These are phyloP conservation scores for Emergomyces africanus DNA, from an alignment of 2,329 filamentous ascomycete genomes.

Conservation along the genomic window DNA sequence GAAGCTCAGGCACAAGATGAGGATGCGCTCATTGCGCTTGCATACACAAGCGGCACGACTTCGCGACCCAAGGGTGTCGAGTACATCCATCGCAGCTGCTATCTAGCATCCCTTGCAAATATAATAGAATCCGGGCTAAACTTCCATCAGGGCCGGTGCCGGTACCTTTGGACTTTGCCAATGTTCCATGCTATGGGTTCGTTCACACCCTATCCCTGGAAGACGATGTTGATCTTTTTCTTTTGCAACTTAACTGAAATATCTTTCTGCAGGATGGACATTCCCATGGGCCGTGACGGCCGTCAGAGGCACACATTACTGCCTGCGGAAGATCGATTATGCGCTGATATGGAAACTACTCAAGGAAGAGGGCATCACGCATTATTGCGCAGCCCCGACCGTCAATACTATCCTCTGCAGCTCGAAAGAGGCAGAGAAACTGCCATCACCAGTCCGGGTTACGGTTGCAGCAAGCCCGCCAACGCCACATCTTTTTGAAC, in stretches of 20 bases:
- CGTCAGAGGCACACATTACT: slow-evolving; percentile 88
- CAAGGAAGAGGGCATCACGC: slow-evolving; percentile 75
- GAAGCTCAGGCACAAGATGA: slow-evolving; percentile 60
- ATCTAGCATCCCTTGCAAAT: slow-evolving; percentile 74
- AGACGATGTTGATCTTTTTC: slow-evolving; percentile 29
- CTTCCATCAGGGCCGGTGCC: slow-evolving; percentile 52
- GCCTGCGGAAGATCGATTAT: slow-evolving; percentile 90
- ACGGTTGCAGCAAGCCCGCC: slow-evolving; percentile 90
- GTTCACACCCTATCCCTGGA: slow-evolving; percentile 11
- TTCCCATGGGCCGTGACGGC: slow-evolving; percentile 91
- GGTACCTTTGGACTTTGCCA: slow-evolving; percentile 83
- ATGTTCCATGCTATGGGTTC: slow-evolving; percentile 59
- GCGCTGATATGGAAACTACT: slow-evolving; percentile 80
- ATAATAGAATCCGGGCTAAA: slow-evolving; percentile 82
- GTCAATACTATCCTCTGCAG: slow-evolving; percentile 90
- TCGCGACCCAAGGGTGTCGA: slow-evolving; percentile 85
- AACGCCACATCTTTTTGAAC: slow-evolving; percentile 78
- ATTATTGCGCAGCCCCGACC: slow-evolving; percentile 92
- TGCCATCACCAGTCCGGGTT: slow-evolving; percentile 63
- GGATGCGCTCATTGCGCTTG: slow-evolving; percentile 69
- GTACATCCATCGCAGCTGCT: slow-evolving; percentile 77
- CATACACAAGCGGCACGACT: slow-evolving; percentile 91
- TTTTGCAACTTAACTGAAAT: neutral
- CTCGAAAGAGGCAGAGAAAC: slow-evolving; percentile 56
- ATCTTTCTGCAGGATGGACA: slow-evolving; percentile 48